phyloP scores from a whole-genome alignment of 345 rosid species.

The Moricandia moricandioides region DNA sequence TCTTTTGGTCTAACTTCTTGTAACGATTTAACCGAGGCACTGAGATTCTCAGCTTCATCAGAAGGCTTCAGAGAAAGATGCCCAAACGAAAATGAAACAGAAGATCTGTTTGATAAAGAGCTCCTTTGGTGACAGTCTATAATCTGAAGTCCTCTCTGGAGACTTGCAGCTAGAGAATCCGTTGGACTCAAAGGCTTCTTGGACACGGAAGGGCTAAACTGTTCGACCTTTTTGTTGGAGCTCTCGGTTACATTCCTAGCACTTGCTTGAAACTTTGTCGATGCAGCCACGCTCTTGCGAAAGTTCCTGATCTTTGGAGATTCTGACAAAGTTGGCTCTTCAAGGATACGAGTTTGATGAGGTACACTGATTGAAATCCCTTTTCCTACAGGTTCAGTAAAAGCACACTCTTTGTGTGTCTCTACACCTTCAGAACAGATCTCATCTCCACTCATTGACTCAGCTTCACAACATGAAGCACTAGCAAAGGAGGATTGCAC shows the following conservation, averaged over 20 bases:
- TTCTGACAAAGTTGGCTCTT: constrained; percentile 66
- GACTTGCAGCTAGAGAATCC: constrained; percentile 87
- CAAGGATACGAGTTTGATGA: constrained; percentile 51
- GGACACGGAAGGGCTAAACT: constrained; percentile 51
- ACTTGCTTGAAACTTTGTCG: constrained; percentile 53
- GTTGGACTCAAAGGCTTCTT: constrained; percentile 53
- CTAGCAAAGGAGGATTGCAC: constrained; percentile 55
- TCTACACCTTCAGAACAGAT: constrained; percentile 50
- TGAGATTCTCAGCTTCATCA: constrained; percentile 50
- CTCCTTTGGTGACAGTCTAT: constrained; percentile 65
- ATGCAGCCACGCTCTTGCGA: constrained; percentile 53
- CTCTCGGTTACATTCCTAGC: constrained; percentile 46
- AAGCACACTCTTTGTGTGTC: constrained; percentile 39
- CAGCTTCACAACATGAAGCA: constrained; percentile 63
- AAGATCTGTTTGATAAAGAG: constrained; percentile 58
- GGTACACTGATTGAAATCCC: constrained; percentile 43
- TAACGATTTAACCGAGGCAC: constrained; percentile 44
- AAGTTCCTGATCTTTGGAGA: constrained; percentile 76
- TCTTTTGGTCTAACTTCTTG: constrained; percentile 35
- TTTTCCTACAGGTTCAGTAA: constrained; percentile 28
- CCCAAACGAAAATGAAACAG: constrained; percentile 80
- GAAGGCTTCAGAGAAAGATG: constrained; percentile 69
- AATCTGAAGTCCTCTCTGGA: constrained; percentile 81
- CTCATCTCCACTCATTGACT: constrained; percentile 59
- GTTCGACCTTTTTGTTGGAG: background rate